Evolutionary conservation across 2,329 filamentous ascomycete species (phyloP).

Genomic region (Trichoderma lentiforme): DNA sequence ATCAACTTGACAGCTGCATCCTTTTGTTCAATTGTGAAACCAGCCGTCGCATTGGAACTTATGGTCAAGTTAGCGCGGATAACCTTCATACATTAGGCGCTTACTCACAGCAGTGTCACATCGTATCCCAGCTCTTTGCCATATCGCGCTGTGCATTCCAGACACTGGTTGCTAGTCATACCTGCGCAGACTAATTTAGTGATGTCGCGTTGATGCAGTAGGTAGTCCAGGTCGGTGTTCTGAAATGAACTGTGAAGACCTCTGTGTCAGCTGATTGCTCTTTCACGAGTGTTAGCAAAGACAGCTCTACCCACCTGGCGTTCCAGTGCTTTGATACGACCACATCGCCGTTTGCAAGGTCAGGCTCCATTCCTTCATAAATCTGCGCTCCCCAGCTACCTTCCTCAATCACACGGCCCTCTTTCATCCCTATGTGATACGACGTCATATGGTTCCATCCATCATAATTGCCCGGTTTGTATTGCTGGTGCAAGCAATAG

Average conservation of each 20-base stretch:
- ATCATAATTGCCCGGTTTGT: slow-evolving; percentile 8
- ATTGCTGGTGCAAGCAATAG: slow-evolving; percentile 18
- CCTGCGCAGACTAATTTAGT: slow-evolving; percentile 19
- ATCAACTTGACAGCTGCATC: background rate
- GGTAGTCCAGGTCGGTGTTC: background rate
- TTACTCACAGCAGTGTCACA: background rate
- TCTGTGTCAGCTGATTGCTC: background rate
- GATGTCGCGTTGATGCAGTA: slow-evolving; percentile 9
- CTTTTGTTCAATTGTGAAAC: background rate
- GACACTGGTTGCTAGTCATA: slow-evolving; percentile 19
- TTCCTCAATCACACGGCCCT: slow-evolving; percentile 2
- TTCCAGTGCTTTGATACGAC: slow-evolving; percentile 10
- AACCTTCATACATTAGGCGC: too few species aligned
- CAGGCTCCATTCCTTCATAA: slow-evolving; percentile 18
- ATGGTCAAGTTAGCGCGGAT: background rate
- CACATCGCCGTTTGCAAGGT: slow-evolving; percentile 20
- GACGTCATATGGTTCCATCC: slow-evolving; percentile 15
- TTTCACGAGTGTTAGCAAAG: background rate
- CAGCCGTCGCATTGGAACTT: background rate
- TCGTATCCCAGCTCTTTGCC: slow-evolving; percentile 9
- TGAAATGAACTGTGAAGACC: background rate
- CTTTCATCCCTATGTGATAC: background rate
- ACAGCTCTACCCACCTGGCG: background rate
- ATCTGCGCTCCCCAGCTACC: slow-evolving; percentile 21
- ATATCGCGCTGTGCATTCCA: slow-evolving; percentile 20